Conservation (phyloP, 129 eudicot species). For the Escallonia rubra region DNA sequence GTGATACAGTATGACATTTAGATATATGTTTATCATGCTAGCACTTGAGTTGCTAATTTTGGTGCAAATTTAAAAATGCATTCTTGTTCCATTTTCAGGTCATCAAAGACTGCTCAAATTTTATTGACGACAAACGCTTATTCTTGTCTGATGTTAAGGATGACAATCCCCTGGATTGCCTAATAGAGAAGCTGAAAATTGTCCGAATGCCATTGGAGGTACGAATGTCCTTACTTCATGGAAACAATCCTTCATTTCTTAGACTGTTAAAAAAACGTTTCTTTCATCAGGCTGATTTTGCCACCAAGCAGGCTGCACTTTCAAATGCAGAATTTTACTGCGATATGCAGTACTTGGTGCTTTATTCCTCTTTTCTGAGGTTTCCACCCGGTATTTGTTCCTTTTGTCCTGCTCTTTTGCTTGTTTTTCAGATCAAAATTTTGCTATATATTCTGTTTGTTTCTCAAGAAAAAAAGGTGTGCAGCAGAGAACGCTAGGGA, state of each 20-base stretch:
- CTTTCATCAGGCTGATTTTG: slow-evolving; percentile 32
- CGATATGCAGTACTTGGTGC: slow-evolving; percentile 48
- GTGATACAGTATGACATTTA: slow-evolving; percentile 42
- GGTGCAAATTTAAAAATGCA: neutral
- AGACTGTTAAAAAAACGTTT: neutral
- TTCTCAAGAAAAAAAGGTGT: neutral
- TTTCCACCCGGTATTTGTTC: neutral
- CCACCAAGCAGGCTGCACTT: slow-evolving; percentile 24
- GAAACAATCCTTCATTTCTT: neutral
- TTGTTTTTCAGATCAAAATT: neutral
- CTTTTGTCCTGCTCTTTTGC: neutral
- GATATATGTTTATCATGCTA: no score
- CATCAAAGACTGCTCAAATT: slow-evolving; percentile 34
- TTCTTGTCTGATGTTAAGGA: slow-evolving; percentile 47
- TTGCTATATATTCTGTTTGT: no score
- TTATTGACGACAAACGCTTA: slow-evolving; percentile 43
- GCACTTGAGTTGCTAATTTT: neutral
- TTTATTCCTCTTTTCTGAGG: neutral
- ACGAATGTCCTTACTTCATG: neutral
- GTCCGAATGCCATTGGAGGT: slow-evolving; percentile 33
- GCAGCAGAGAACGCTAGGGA: slow-evolving; percentile 12
- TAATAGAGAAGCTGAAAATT: slow-evolving; percentile 41
- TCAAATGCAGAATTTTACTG: slow-evolving; percentile 30
- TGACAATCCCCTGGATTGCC: slow-evolving; percentile 49
- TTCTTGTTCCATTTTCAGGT: slow-evolving; percentile 22